A percentile compares a stretch with the other conserved stretches of the same genome.
Evolutionary conservation across 1,284 basidiomycete species (phyloP).

Genomic region (Trametes pubescens): DNA sequence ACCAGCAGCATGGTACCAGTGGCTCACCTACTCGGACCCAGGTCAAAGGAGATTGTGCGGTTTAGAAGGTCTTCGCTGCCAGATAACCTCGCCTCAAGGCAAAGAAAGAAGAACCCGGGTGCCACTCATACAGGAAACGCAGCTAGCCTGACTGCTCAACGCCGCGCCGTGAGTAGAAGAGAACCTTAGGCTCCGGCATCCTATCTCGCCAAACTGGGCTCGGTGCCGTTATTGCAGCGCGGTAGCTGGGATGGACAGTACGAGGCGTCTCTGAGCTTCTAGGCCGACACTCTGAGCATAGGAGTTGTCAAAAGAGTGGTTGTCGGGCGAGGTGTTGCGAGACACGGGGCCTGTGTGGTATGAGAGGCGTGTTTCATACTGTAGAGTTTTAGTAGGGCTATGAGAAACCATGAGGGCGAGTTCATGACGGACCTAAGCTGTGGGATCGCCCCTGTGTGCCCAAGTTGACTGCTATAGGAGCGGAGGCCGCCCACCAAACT

Average conservation of each 20-base stretch:
- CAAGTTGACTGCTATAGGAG: not conserved
- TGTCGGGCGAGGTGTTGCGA: not conserved
- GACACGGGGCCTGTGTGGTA: not conserved
- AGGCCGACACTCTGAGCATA: not conserved
- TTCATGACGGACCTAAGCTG: too few species aligned
- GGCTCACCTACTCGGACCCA: not conserved
- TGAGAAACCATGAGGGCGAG: too few species aligned
- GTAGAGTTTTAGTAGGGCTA: not conserved
- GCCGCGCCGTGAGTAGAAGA: not conserved
- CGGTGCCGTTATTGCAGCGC: conserved; percentile 3
- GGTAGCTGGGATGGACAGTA: not conserved
- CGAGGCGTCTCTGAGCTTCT: not conserved
- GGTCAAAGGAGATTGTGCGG: conserved; percentile 11
- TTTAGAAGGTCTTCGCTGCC: conserved; percentile 1
- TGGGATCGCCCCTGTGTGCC: not conserved
- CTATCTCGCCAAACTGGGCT: not conserved
- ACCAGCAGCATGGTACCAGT: not conserved
- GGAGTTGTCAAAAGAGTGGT: not conserved
- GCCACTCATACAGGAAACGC: not conserved
- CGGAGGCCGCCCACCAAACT: not conserved
- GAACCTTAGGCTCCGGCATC: not conserved
- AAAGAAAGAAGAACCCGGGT: conserved; percentile 2
- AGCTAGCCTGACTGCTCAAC: not conserved
- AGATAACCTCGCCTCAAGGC: conserved; percentile 15
- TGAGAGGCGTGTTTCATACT: not conserved